phyloP scores from a whole-genome alignment of 2,329 filamentous ascomycete species.

The Ceratocystis eucalypticola region DNA sequence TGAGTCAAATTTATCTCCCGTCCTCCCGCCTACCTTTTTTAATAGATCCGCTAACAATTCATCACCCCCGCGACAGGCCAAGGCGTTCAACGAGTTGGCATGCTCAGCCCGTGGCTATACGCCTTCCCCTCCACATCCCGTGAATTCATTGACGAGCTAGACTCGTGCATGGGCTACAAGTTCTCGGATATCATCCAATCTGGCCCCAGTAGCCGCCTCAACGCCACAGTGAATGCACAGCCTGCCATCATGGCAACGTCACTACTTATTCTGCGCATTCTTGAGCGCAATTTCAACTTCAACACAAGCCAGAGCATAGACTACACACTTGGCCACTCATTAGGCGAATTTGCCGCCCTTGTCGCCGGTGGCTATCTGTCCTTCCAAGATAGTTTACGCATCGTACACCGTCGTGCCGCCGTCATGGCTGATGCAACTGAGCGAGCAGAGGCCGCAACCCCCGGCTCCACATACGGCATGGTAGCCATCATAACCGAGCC shows the following conservation, averaged over 20 bases:
- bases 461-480: conserved; percentile 76
- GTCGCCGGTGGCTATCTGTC: conserved; percentile 69
- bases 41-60: conserved; percentile 2
- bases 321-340: conserved; percentile 74
- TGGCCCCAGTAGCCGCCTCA: conserved; percentile 64
- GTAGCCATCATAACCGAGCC: conserved; percentile 82
- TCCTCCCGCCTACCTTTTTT: background rate
- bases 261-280: conserved; percentile 72
- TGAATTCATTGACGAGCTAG: conserved; percentile 74
- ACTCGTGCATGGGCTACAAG: conserved; percentile 54
- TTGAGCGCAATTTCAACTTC: conserved; percentile 78
- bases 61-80: conserved; percentile 46
- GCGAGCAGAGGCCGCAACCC: conserved; percentile 50
- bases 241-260: conserved; percentile 94
- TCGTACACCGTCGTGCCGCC: conserved; percentile 66
- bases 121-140: conserved; percentile 67
- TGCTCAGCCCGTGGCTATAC: conserved; percentile 74
- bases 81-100: conserved; percentile 78
- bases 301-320: conserved; percentile 56
- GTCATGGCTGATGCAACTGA: conserved; percentile 68
- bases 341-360: conserved; percentile 86
- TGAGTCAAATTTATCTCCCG: background rate
- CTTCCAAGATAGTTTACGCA: conserved; percentile 62
- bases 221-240: conserved; percentile 74
- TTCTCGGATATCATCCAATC: conserved; percentile 66